These are phyloP conservation scores for Basidioascus undulatus DNA, from an alignment of 768 basidiomycete genomes.

Conservation along the genomic window DNA sequence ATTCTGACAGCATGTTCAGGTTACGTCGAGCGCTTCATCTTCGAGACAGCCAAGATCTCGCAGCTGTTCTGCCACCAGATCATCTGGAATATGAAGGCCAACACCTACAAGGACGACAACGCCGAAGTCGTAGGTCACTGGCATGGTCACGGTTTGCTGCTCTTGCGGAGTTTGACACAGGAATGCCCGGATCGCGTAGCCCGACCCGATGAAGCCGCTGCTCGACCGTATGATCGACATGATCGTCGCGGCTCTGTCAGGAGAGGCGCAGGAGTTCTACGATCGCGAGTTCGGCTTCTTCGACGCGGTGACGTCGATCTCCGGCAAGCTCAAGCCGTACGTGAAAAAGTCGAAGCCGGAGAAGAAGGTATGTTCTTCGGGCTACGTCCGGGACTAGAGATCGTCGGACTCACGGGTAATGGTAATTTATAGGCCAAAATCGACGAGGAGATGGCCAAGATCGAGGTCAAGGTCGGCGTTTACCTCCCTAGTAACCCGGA, in stretches of 20 bases:
- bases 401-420: neutral
- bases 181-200: slow-evolving; percentile 25
- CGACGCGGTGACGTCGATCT: slow-evolving; percentile 88
- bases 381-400: neutral
- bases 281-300: slow-evolving; percentile 91
- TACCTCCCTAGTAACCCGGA: slow-evolving; percentile 96
- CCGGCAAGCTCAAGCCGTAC: slow-evolving; percentile 84
- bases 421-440: slow-evolving; percentile 54
- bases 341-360: slow-evolving; percentile 88
- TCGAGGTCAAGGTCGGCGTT: slow-evolving; percentile 75
- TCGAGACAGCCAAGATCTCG: slow-evolving; percentile 90
- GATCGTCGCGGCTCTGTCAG: slow-evolving; percentile 66
- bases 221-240: slow-evolving; percentile 63
- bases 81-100: slow-evolving; percentile 99
- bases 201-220: slow-evolving; percentile 86
- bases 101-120: slow-evolving; percentile 75
- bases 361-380: slow-evolving; percentile 53
- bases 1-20: slow-evolving; percentile 24
- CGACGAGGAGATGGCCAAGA: slow-evolving; percentile 97
- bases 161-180: neutral
- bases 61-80: slow-evolving; percentile 98
- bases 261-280: slow-evolving; percentile 68
- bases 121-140: slow-evolving; percentile 45
- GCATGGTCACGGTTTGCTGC: no score
- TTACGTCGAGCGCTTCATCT: slow-evolving; percentile 83